A percentile compares a stretch with the other conserved stretches of the same genome.
Evolutionary conservation across 2,329 filamentous ascomycete species (phyloP).

Genomic region (Xenoacremonium recifei): DNA sequence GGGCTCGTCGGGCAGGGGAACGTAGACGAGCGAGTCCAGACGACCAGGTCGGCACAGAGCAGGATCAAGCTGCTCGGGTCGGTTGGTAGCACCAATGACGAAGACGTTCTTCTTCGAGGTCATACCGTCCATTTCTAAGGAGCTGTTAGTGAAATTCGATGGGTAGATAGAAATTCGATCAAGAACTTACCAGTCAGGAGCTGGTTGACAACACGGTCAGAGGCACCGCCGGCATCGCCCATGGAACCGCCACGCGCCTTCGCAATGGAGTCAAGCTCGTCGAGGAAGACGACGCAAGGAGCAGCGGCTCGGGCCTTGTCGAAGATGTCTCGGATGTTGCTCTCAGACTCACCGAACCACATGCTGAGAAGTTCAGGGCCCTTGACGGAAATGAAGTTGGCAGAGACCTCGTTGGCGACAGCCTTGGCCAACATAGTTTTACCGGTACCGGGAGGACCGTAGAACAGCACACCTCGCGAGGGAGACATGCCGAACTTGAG

Average conservation of each 20-base stretch:
- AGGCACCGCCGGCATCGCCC: slow-evolving; percentile 95
- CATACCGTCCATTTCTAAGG: slow-evolving; percentile 95
- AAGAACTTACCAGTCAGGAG: slow-evolving; percentile 80
- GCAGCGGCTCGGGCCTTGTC: slow-evolving; percentile 98
- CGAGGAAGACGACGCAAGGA: slow-evolving; percentile 97
- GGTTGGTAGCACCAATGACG: slow-evolving; percentile 97
- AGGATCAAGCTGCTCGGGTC: slow-evolving; percentile 97
- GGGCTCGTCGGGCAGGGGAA: slow-evolving; percentile 88
- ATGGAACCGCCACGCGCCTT: slow-evolving; percentile 97
- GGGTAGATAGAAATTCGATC: background rate
- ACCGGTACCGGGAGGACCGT: slow-evolving; percentile 98
- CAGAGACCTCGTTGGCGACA: slow-evolving; percentile 97
- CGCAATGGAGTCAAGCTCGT: slow-evolving; percentile 97
- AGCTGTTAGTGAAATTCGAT: slow-evolving; percentile 37
- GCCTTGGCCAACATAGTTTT: slow-evolving; percentile 99
- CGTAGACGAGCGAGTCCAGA: slow-evolving; percentile 98
- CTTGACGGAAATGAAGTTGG: slow-evolving; percentile 99
- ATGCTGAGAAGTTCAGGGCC: slow-evolving; percentile 97
- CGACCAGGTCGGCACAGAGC: slow-evolving; percentile 96
- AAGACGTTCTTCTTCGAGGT: slow-evolving; percentile 99
- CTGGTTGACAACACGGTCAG: slow-evolving; percentile 99
- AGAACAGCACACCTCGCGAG: slow-evolving; percentile 97
- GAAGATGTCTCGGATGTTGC: slow-evolving; percentile 99
- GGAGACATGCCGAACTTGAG: slow-evolving; percentile 99
- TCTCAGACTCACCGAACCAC: slow-evolving; percentile 99